phyloP scores from a whole-genome alignment of 306 rosid genomes.

The Comarum palustre region DNA sequence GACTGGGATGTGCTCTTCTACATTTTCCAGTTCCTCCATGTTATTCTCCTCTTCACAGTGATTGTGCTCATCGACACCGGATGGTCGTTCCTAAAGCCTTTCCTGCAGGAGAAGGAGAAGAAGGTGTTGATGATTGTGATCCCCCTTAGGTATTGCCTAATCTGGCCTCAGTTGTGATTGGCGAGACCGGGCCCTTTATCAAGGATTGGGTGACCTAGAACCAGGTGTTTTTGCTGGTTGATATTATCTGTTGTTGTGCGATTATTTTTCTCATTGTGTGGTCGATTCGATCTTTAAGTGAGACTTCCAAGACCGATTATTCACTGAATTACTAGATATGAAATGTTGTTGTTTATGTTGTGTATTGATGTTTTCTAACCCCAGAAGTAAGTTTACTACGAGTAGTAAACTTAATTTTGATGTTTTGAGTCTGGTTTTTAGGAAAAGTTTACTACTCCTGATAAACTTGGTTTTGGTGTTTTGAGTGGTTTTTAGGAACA shows the following conservation, averaged over 20 bases:
- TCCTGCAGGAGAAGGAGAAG: constrained; percentile 78
- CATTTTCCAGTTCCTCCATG: constrained; percentile 79
- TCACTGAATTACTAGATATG: too few species aligned
- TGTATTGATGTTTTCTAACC: too few species aligned
- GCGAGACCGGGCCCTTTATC: constrained; percentile 85
- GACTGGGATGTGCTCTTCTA: constrained; percentile 93
- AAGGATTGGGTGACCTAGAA: constrained; percentile 97
- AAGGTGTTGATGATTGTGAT: constrained; percentile 84
- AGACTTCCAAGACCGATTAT: constrained; percentile 70
- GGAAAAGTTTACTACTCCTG: too few species aligned
- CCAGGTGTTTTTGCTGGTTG: constrained; percentile 83
- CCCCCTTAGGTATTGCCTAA: constrained; percentile 94
- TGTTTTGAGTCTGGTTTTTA: too few species aligned
- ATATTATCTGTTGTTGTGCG: constrained; percentile 85
- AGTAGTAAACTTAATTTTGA: too few species aligned
- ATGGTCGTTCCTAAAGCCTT: constrained; percentile 83
- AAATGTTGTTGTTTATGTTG: too few species aligned
- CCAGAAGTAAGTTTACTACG: too few species aligned
- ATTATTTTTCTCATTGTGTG: constrained; percentile 88
- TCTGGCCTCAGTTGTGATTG: constrained; percentile 77
- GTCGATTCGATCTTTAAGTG: constrained; percentile 79
- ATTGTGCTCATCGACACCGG: constrained; percentile 81
- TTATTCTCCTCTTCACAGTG: constrained; percentile 69
- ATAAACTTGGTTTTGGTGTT: too few species aligned
- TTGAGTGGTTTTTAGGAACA: too few species aligned